Evolutionary conservation across 2,329 filamentous ascomycete species (phyloP).

Genomic region (Fusarium torulosum): DNA sequence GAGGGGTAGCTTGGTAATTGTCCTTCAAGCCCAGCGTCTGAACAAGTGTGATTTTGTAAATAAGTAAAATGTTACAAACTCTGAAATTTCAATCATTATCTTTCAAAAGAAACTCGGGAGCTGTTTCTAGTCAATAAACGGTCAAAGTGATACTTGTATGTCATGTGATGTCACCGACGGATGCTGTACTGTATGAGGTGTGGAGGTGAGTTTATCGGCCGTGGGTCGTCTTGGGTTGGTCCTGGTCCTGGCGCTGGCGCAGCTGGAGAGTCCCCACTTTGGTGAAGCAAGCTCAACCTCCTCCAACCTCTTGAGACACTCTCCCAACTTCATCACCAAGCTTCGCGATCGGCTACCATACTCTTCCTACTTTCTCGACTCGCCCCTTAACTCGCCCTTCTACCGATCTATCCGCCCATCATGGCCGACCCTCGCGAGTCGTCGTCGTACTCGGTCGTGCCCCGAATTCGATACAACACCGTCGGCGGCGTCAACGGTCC

Average conservation of each 20-base stretch:
- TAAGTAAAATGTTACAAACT: background rate
- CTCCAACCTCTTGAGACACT: conserved; percentile 54
- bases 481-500: conserved; percentile 98
- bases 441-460: conserved; percentile 70
- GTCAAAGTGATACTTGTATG: conserved; percentile 36
- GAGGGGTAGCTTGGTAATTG: conserved; percentile 10
- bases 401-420: conserved; percentile 48
- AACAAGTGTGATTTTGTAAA: background rate
- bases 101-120: background rate
- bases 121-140: background rate
- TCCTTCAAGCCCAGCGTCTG: background rate
- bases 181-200: conserved; percentile 29
- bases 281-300: conserved; percentile 57
- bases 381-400: conserved; percentile 30
- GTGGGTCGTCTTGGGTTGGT: conserved; percentile 44
- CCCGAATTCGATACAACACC: conserved; percentile 91
- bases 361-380: conserved; percentile 30
- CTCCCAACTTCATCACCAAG: conserved; percentile 45
- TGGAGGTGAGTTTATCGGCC: conserved; percentile 44
- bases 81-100: background rate
- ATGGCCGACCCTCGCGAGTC: conserved; percentile 71
- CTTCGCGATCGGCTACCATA: conserved; percentile 40
- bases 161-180: conserved; percentile 57
- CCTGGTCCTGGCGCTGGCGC: conserved; percentile 40
- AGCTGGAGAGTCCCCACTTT: conserved; percentile 52